phyloP scores from a whole-genome alignment of 1,284 basidiomycete species.

The Peniophora sp. region DNA sequence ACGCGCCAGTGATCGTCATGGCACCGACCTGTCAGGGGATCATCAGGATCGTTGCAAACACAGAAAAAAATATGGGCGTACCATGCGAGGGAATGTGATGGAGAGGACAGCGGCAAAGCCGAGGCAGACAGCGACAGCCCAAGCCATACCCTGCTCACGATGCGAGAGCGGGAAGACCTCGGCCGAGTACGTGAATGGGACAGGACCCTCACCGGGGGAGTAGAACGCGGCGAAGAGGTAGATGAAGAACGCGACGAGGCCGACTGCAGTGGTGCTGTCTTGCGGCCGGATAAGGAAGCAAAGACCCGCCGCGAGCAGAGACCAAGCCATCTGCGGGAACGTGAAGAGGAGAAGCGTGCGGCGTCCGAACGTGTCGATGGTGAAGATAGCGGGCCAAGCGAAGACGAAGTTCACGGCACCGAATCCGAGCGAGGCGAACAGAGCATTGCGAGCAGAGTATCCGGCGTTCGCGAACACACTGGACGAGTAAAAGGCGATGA shows the following conservation, averaged over 20 bases:
- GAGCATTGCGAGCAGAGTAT: constrained; percentile 36
- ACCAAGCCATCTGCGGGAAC: constrained; percentile 59
- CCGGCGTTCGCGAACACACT: constrained; percentile 52
- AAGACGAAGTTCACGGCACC: constrained; percentile 43
- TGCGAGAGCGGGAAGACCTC: constrained; percentile 69
- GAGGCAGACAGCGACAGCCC: constrained; percentile 32
- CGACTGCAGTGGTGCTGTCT: constrained; percentile 29
- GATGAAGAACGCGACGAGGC: constrained; percentile 49
- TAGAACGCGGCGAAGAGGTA: constrained; percentile 61
- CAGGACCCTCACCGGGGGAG: constrained; percentile 73
- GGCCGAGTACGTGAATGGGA: constrained; percentile 74
- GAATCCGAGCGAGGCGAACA: constrained; percentile 55
- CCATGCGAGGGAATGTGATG: constrained; percentile 52
- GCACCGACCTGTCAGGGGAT: constrained; percentile 42
- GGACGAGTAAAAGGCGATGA: constrained; percentile 59
- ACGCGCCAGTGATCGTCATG: constrained; percentile 64
- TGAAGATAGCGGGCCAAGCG: constrained; percentile 45
- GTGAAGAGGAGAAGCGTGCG: constrained; percentile 59
- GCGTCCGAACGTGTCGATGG: constrained; percentile 63
- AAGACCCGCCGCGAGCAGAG: constrained; percentile 56
- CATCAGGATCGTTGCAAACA: no score
- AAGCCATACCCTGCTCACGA: constrained; percentile 67
- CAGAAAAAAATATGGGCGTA: no score
- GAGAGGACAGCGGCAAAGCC: constrained; percentile 30
- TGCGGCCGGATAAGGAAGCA: constrained; percentile 29